Conservation (phyloP, 2,329 filamentous ascomycete species). For the Thielaviopsis ethacetica region DNA sequence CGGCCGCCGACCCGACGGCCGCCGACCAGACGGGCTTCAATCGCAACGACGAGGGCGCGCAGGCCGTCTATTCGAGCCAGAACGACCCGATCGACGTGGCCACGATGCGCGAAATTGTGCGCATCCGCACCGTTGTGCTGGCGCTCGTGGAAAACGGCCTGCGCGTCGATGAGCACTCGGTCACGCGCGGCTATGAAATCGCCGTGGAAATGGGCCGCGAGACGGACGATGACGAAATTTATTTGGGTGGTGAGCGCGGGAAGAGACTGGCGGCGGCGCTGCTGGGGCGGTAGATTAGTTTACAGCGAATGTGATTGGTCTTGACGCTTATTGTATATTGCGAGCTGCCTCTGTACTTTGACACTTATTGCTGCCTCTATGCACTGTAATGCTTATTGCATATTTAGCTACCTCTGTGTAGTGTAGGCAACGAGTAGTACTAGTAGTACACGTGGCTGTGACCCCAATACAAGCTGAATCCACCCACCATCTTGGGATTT, state of each 20-base stretch:
- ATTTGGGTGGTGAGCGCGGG: slow-evolving; percentile 42
- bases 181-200: slow-evolving; percentile 66
- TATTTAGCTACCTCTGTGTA: too few species aligned
- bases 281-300: slow-evolving; percentile 1
- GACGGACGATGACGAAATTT: slow-evolving; percentile 41
- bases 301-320: too few species aligned
- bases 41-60: slow-evolving; percentile 70
- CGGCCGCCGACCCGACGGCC: slow-evolving; percentile 31
- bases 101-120: slow-evolving; percentile 75
- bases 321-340: too few species aligned
- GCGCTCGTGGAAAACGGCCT: slow-evolving; percentile 69
- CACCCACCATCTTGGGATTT: not conserved
- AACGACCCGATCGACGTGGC: slow-evolving; percentile 68
- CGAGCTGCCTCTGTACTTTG: too few species aligned
- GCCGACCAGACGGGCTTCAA: slow-evolving; percentile 55
- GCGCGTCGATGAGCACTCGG: slow-evolving; percentile 78
- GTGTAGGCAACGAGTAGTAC: too few species aligned
- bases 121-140: slow-evolving; percentile 65
- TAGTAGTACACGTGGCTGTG: too few species aligned
- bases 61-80: slow-evolving; percentile 83
- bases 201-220: slow-evolving; percentile 58
- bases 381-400: too few species aligned
- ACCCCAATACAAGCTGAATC: too few species aligned
- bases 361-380: too few species aligned
- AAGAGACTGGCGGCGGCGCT: slow-evolving; percentile 28